phyloP scores from a whole-genome alignment of 306 rosid genomes.

The Mucuna pruriens region DNA sequence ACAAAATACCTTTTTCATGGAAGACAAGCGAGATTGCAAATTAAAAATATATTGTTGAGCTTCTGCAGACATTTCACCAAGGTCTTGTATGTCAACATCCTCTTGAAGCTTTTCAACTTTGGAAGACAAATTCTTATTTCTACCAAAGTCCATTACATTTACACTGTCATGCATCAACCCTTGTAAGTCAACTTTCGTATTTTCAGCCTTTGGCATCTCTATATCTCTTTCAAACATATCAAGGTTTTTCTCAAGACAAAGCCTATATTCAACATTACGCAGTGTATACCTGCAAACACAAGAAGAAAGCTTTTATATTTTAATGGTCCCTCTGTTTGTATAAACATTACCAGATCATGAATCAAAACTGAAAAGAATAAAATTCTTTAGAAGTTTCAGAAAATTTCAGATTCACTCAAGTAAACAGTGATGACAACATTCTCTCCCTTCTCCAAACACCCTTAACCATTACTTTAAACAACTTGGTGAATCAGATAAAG shows the following conservation, averaged over 20 bases:
- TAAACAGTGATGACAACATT: background rate
- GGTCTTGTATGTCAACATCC: slow-evolving; percentile 62
- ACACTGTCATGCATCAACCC: slow-evolving; percentile 69
- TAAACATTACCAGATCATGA: background rate
- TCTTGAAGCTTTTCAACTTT: slow-evolving; percentile 48
- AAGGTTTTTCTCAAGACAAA: slow-evolving; percentile 81
- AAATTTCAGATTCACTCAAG: background rate
- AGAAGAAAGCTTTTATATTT: slow-evolving; percentile 25
- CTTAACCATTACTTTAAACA: slow-evolving; percentile 5
- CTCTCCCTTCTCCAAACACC: slow-evolving; percentile 14
- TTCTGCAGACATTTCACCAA: slow-evolving; percentile 77
- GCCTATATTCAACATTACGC: slow-evolving; percentile 94
- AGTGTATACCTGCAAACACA: slow-evolving; percentile 76
- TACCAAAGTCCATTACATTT: slow-evolving; percentile 50
- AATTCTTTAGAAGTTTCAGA: background rate
- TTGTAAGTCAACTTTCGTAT: slow-evolving; percentile 54
- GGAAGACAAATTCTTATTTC: slow-evolving; percentile 57
- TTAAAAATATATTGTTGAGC: slow-evolving; percentile 72
- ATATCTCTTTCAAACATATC: slow-evolving; percentile 56
- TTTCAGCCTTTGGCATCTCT: slow-evolving; percentile 55
- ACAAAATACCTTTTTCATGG: slow-evolving; percentile 67
- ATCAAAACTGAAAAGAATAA: background rate
- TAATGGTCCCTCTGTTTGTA: slow-evolving; percentile 28
- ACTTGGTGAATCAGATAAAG: background rate
- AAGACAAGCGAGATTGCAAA: slow-evolving; percentile 81